Conservation (phyloP, 805 yeast genomes). For the Candida saitoana region DNA sequence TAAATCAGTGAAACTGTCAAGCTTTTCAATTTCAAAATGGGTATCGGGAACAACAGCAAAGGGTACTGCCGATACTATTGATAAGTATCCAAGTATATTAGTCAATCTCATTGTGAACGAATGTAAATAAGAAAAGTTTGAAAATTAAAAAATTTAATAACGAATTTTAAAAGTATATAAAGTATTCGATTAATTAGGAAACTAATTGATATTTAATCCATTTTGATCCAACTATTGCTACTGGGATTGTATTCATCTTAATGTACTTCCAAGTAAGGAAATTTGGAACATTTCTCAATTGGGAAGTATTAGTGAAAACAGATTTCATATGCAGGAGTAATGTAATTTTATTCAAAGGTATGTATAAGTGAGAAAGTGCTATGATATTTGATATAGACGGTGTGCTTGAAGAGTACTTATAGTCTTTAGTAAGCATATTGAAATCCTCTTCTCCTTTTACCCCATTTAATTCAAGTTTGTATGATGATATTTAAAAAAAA, state of each 20-base stretch:
- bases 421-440: no score
- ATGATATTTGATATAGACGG: no score
- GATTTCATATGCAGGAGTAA: no score
- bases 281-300: slow-evolving; percentile 1
- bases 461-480: no score
- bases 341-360: no score
- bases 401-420: no score
- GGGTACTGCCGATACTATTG: slow-evolving; percentile 17
- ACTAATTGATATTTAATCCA: not conserved
- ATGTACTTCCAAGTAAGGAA: slow-evolving; percentile 2
- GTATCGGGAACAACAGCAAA: slow-evolving; percentile 17
- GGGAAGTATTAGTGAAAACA: not conserved
- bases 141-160: no score
- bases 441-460: no score
- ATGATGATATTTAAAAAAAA: no score
- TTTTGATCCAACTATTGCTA: not conserved
- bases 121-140: not conserved
- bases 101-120: slow-evolving; percentile 1
- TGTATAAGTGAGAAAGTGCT: no score
- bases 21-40: slow-evolving; percentile 14
- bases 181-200: not conserved
- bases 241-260: slow-evolving; percentile 1
- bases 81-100: slow-evolving; percentile 5
- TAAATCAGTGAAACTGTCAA: slow-evolving; percentile 1
- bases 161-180: not conserved